These are phyloP conservation scores for Syzygium malaccense DNA, from an alignment of 441 rosid species.

Conservation along the genomic window DNA sequence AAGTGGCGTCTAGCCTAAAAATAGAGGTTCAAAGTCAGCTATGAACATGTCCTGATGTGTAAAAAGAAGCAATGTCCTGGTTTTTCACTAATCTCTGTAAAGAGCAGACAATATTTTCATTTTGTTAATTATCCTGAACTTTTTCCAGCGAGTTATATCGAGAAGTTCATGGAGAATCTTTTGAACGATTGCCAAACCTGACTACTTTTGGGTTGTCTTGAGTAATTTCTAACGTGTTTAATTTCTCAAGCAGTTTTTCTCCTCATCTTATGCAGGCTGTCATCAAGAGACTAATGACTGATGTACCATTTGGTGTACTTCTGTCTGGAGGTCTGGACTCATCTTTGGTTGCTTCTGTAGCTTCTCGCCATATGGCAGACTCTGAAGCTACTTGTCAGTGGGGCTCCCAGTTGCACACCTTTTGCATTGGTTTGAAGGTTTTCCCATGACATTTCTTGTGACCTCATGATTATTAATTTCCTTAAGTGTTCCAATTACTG, in stretches of 20 bases:
- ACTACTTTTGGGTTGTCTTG: neutral
- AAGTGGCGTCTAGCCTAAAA: neutral
- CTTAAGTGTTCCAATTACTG: neutral
- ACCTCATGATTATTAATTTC: neutral
- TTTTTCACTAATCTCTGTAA: neutral
- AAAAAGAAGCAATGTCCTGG: neutral
- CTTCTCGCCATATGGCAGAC: conserved; percentile 65
- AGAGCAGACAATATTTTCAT: neutral
- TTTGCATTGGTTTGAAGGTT: conserved; percentile 94
- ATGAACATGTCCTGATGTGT: neutral
- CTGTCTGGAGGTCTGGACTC: conserved; percentile 99
- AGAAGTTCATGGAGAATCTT: neutral
- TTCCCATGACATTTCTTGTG: neutral
- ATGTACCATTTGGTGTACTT: conserved; percentile 98
- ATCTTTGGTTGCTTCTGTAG: conserved; percentile 95
- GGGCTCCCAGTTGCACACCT: conserved; percentile 93
- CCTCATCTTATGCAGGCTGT: conserved; percentile 61
- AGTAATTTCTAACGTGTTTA: neutral
- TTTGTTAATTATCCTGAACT: neutral
- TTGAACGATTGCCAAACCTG: neutral
- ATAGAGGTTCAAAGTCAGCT: neutral
- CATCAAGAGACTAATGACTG: conserved; percentile 91
- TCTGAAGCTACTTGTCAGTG: conserved; percentile 83
- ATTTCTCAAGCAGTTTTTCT: neutral
- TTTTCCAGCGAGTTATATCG: neutral